Percentiles rank a stretch among this genome's conserved stretches.
phyloP scores from a whole-genome alignment of 495 filamentous ascomycete genomes.

The Penicillium steckii region DNA sequence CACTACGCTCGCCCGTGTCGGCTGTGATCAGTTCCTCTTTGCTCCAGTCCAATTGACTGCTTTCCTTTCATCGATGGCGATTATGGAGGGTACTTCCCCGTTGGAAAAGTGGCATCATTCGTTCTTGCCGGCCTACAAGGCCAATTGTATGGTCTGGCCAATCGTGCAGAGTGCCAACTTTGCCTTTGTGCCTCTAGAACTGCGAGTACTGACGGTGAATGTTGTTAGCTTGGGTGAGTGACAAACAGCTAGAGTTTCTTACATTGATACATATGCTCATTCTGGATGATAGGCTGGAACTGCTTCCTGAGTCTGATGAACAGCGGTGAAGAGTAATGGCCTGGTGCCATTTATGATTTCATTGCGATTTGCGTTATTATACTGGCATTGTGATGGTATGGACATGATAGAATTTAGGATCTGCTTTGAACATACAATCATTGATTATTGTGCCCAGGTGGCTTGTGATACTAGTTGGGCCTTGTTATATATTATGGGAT shows the following conservation, averaged over 20 bases:
- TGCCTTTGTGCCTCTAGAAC: conserved; percentile 81
- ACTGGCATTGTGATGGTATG: conserved; percentile 2
- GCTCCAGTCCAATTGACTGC: conserved; percentile 75
- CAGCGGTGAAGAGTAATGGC: conserved; percentile 45
- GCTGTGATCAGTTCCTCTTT: conserved; percentile 82
- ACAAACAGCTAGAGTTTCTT: background rate
- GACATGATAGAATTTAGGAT: too few species aligned
- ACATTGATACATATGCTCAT: background rate
- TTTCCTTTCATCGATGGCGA: conserved; percentile 83
- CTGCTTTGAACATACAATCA: too few species aligned
- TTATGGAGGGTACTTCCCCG: conserved; percentile 76
- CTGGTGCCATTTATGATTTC: background rate
- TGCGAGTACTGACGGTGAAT: conserved; percentile 87
- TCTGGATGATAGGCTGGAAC: conserved; percentile 72
- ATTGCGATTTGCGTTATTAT: background rate
- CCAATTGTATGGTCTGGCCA: conserved; percentile 94
- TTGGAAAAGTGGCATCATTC: conserved; percentile 66
- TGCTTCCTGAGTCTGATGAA: conserved; percentile 89
- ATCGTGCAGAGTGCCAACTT: conserved; percentile 90
- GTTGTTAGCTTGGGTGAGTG: conserved; percentile 69
- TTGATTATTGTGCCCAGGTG: too few species aligned
- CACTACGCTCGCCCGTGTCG: conserved; percentile 80
- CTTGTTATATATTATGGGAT: too few species aligned
- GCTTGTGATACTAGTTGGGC: too few species aligned
- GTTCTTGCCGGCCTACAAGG: conserved; percentile 67